phyloP scores from a whole-genome alignment of 2,329 filamentous ascomycete species.

The Penicillium sp. region DNA sequence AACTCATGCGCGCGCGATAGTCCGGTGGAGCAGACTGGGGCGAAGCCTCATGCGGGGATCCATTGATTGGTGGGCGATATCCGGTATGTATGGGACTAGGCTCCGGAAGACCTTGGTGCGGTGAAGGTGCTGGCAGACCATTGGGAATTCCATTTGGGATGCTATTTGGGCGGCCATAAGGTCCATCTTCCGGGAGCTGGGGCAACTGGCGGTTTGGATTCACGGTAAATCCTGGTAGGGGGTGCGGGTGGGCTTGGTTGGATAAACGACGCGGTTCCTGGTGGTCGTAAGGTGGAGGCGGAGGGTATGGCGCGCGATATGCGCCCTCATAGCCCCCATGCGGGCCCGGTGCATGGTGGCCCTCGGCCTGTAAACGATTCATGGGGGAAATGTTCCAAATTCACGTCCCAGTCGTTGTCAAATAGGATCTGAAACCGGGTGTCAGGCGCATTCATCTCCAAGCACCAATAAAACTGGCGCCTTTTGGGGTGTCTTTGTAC shows the following conservation, averaged over 20 bases:
- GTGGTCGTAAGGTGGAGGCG: constrained; percentile 24
- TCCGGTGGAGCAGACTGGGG: constrained; percentile 36
- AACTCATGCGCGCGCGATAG: constrained; percentile 35
- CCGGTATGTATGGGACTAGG: constrained; percentile 25
- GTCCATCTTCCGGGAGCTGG: constrained; percentile 34
- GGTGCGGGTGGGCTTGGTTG: constrained; percentile 25
- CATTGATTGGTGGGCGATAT: constrained; percentile 36
- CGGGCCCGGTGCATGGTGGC: constrained; percentile 26
- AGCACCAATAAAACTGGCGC: background rate
- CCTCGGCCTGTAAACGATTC: constrained; percentile 36
- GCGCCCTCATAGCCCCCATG: constrained; percentile 32
- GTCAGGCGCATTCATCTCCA: constrained; percentile 9
- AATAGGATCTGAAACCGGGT: constrained; percentile 2
- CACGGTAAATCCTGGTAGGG: constrained; percentile 30
- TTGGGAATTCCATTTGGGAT: constrained; percentile 28
- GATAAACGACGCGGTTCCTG: constrained; percentile 33
- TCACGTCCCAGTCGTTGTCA: background rate
- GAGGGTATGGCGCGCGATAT: constrained; percentile 30
- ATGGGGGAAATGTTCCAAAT: constrained; percentile 14
- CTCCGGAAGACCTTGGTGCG: constrained; percentile 25
- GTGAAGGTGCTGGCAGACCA: constrained; percentile 31
- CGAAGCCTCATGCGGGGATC: constrained; percentile 31
- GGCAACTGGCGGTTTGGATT: constrained; percentile 37
- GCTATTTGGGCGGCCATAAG: constrained; percentile 32
- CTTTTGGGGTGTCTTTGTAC: background rate